Conservation (phyloP, 2,329 filamentous ascomycete genomes). For the Fusarium sp. region DNA sequence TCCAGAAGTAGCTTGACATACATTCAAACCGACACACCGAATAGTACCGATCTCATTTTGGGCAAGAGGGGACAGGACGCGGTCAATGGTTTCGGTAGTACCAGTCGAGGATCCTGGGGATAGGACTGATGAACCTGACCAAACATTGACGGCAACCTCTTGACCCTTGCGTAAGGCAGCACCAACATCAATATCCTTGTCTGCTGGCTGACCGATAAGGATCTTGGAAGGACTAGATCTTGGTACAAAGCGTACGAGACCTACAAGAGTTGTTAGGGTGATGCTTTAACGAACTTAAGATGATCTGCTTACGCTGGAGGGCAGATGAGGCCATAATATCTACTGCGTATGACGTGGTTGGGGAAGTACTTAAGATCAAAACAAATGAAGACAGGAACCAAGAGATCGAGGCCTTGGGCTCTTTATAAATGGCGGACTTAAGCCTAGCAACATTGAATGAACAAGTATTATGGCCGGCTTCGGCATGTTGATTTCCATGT, state of each 20-base stretch:
- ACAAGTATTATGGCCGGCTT: slow-evolving; percentile 24
- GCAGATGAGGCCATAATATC: slow-evolving; percentile 32
- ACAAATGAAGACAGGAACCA: not conserved
- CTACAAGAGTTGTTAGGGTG: slow-evolving; percentile 45
- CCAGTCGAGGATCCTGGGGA: slow-evolving; percentile 62
- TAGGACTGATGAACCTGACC: slow-evolving; percentile 67
- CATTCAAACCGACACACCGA: slow-evolving; percentile 67
- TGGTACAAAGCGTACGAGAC: slow-evolving; percentile 68
- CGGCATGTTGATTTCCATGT: slow-evolving; percentile 12
- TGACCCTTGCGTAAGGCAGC: slow-evolving; percentile 64
- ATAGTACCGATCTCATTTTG: slow-evolving; percentile 61
- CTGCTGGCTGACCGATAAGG: slow-evolving; percentile 65
- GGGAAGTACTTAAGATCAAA: not conserved
- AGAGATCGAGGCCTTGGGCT: not conserved
- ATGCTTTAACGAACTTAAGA: not conserved
- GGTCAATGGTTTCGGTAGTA: slow-evolving; percentile 55
- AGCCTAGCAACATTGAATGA: not conserved
- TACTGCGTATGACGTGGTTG: not conserved
- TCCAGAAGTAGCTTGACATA: slow-evolving; percentile 35
- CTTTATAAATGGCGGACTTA: slow-evolving; percentile 24
- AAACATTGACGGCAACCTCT: slow-evolving; percentile 65
- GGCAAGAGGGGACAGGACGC: slow-evolving; percentile 57
- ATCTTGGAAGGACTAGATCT: slow-evolving; percentile 59
- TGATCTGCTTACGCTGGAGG: slow-evolving; percentile 34
- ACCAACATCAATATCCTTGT: slow-evolving; percentile 65